Evolutionary conservation across 441 rosid species (phyloP).

Genomic region (Melastoma candidum): DNA sequence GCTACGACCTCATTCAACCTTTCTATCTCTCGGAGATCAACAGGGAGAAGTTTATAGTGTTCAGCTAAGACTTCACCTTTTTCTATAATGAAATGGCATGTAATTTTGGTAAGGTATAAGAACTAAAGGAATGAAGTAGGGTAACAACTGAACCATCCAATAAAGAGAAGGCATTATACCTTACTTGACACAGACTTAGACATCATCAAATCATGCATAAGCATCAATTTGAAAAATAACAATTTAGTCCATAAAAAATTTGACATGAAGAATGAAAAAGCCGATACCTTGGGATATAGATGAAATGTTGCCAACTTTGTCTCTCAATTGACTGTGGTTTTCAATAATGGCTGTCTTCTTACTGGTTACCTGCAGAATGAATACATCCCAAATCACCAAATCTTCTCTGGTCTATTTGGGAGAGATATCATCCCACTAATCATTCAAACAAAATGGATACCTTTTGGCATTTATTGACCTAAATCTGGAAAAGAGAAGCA

Average conservation of each 20-base stretch:
- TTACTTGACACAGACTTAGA: no score
- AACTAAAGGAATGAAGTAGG: background rate
- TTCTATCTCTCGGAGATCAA: constrained; percentile 70
- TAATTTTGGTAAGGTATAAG: background rate
- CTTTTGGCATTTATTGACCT: no score
- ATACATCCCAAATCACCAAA: no score
- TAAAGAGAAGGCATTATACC: no score
- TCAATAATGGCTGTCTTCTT: constrained; percentile 79
- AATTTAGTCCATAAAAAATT: no score
- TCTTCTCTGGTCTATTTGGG: no score
- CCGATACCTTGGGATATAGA: constrained; percentile 59
- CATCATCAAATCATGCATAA: no score
- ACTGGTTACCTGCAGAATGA: constrained; percentile 53
- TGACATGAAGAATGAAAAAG: constrained; percentile 1
- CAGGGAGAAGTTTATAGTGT: constrained; percentile 81
- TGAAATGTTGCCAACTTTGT: constrained; percentile 57
- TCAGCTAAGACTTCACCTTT: constrained; percentile 84
- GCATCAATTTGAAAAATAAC: no score
- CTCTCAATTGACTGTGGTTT: constrained; percentile 51
- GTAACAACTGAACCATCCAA: no score
- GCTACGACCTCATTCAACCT: constrained; percentile 59
- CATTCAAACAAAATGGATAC: no score
- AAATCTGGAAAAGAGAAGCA: no score
- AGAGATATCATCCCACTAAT: no score
- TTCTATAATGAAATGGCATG: constrained; percentile 31